A percentile compares a stretch with the other conserved stretches of the same genome.
Evolutionary conservation across 441 rosid genomes (phyloP).

Genomic region (Lepidium campestre): DNA sequence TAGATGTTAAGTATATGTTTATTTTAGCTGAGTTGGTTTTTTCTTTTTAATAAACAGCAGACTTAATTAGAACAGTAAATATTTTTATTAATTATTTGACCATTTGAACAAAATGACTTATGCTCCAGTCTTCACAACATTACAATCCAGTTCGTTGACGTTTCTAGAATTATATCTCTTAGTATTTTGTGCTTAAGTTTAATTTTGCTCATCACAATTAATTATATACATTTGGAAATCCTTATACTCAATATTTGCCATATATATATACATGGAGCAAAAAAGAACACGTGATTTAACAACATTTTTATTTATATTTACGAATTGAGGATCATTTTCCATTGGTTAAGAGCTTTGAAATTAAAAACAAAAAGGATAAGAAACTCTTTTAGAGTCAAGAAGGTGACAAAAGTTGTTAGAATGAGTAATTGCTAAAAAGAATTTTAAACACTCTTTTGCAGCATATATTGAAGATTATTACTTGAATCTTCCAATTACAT

Average conservation of each 20-base stretch:
- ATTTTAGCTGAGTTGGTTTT: neutral
- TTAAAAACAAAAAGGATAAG: neutral
- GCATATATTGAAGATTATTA: conserved; percentile 12
- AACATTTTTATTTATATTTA: neutral
- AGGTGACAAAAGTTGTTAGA: conserved; percentile 1
- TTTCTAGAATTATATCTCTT: neutral
- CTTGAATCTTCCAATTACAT: neutral
- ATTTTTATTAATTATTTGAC: neutral
- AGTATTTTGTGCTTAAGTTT: neutral
- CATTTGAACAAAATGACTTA: neutral
- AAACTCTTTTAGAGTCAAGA: conserved; percentile 5
- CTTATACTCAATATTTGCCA: neutral
- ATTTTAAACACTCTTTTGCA: conserved; percentile 13
- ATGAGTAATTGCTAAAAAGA: conserved; percentile 12
- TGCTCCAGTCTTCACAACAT: neutral
- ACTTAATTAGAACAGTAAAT: too few relatives aligned
- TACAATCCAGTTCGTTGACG: neutral
- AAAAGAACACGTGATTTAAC: neutral
- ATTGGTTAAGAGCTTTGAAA: neutral
- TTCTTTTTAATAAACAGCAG: neutral
- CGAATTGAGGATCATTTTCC: neutral
- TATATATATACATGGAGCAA: neutral
- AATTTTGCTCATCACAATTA: neutral
- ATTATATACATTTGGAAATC: neutral
- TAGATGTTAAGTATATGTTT: neutral